Evolutionary conservation across 2,329 filamentous ascomycete species (phyloP), one percentile per base, ranked within the genome.

Genomic region (Simplicillium aogashimaense): DNA sequence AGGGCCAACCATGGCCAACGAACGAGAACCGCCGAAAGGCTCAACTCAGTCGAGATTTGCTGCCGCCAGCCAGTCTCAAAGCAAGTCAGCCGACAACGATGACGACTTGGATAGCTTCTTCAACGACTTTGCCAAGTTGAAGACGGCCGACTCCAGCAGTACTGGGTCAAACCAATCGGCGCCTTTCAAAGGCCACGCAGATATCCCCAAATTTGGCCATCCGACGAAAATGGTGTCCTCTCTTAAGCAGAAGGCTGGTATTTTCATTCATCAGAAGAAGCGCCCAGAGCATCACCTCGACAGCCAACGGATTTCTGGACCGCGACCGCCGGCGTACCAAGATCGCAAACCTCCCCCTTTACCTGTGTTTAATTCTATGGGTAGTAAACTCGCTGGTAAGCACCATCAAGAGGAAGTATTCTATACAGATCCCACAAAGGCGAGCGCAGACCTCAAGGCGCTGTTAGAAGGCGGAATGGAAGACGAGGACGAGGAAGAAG

Each of bases 401-500:
- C 42, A 38, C 42, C 15, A 45, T 56, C 60, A 55, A n/a, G 65
- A 71, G n/a, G 64, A 67, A 40, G 63, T 67, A 2, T 67, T 77
- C 45, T 87, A 84, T 49, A 78, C 83, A 6, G 83, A 89, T 48
- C 76, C 82, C 0, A 67, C 68, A 43, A 82, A 86, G 56, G 84
- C 86, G 10, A 78, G 75, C 38, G 80, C 81, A 36, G 85, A 90
- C 49, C 70, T 92, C 47, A 92, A 92, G 56, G 83, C 82, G 7
- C 60, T 92, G n/a, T 68, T 92, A 2, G 86, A 90, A 56, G 86
- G 84, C 7, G 83, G 83, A 9, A 78, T 90, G 60, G 83, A 89
- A 39, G 83, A 86, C 12, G 81, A 83, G 0, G 76, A 79, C 1
- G 78, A 83, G 36, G 67, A 67, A 16, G 64, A 64, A 3, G 67